Evolutionary conservation across 805 yeast genomes (phyloP).

Genomic region (Diddensiella santjacobensis): DNA sequence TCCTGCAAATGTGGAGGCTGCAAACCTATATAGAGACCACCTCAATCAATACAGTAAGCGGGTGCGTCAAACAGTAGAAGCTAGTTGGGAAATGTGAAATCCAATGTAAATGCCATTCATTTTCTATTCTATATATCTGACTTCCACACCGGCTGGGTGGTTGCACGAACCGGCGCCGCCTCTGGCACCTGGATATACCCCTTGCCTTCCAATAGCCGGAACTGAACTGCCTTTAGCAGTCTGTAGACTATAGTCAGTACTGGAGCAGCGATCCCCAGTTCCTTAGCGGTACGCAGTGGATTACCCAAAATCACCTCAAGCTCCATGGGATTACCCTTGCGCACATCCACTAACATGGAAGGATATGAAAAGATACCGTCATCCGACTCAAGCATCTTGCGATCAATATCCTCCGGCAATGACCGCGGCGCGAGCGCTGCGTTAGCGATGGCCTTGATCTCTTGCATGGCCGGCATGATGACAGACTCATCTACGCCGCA

Average conservation of each 20-base stretch:
- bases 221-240: slow-evolving; percentile 59
- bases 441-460: slow-evolving; percentile 60
- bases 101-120: not conserved
- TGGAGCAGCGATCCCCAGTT: slow-evolving; percentile 53
- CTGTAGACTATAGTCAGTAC: slow-evolving; percentile 53
- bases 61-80: slow-evolving; percentile 92
- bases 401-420: slow-evolving; percentile 48
- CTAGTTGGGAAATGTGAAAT: slow-evolving; percentile 61
- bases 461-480: slow-evolving; percentile 62
- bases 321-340: slow-evolving; percentile 66
- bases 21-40: slow-evolving; percentile 91
- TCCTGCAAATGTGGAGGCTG: slow-evolving; percentile 98
- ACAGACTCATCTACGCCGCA: slow-evolving; percentile 42
- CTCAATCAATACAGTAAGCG: slow-evolving; percentile 86
- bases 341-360: slow-evolving; percentile 67
- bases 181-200: slow-evolving; percentile 47
- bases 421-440: slow-evolving; percentile 48
- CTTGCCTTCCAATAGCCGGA: slow-evolving; percentile 52
- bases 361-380: slow-evolving; percentile 60
- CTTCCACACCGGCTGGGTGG: slow-evolving; percentile 10
- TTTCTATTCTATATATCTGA: not conserved
- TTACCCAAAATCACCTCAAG: slow-evolving; percentile 70
- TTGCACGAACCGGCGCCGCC: slow-evolving; percentile 13
- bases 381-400: slow-evolving; percentile 52
- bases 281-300: slow-evolving; percentile 48